Evolutionary conservation across 1,139 yeast genomes (phyloP).

Genomic region (Petasospora fabianii): DNA sequence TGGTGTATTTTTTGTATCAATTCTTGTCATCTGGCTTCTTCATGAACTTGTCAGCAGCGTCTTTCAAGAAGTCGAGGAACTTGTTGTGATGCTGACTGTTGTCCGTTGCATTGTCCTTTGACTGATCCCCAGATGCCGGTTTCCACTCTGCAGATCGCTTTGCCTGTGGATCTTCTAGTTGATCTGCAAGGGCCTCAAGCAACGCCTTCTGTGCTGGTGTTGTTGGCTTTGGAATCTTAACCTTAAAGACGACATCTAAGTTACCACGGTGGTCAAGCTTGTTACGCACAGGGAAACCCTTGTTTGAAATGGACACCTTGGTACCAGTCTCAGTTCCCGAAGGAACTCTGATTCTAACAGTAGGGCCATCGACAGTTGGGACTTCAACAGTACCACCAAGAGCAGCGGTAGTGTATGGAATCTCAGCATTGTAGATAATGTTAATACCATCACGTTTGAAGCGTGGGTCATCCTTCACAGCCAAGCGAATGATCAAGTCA

Average conservation of each 20-base stretch:
- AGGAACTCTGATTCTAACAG: conserved; percentile 75
- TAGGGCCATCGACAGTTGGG: conserved; percentile 80
- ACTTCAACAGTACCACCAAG: conserved; percentile 86
- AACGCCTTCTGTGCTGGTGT: conserved; percentile 90
- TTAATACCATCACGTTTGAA: conserved; percentile 66
- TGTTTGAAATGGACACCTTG: conserved; percentile 72
- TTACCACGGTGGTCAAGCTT: conserved; percentile 68
- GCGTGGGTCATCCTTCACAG: conserved; percentile 67
- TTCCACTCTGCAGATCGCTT: conserved; percentile 59
- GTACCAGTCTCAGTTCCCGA: conserved; percentile 83
- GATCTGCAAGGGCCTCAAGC: conserved; percentile 91
- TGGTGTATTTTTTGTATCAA: conserved; percentile 1
- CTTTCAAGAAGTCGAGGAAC: conserved; percentile 17
- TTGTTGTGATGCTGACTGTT: conserved; percentile 14
- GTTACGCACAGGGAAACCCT: conserved; percentile 76
- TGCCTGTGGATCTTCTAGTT: conserved; percentile 76
- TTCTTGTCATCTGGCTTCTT: conserved; percentile 13
- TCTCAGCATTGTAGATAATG: conserved; percentile 58
- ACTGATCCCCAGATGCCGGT: conserved; percentile 2
- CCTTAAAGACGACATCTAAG: conserved; percentile 69
- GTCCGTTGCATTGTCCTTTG: conserved; percentile 1
- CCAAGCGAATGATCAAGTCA: conserved; percentile 78
- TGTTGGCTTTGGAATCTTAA: conserved; percentile 68
- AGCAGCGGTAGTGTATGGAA: conserved; percentile 95
- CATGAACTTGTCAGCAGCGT: conserved; percentile 18